Conservation (phyloP, 2,329 filamentous ascomycete species). For the Davidsoniella eucalypti region DNA sequence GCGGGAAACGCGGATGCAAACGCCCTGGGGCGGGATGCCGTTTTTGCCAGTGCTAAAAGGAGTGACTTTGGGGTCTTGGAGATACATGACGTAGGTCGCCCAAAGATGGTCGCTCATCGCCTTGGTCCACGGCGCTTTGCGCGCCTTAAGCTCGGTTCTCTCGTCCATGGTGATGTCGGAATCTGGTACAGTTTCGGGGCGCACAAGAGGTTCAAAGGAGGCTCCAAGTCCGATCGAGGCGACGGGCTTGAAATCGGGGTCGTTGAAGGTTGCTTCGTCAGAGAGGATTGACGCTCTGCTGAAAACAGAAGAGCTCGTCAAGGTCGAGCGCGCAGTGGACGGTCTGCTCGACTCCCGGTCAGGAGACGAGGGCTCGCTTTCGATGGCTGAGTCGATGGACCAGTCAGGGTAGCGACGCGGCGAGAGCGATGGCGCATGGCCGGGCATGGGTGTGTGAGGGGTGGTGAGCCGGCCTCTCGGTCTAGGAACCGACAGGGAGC, state of each 20-base stretch:
- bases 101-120: slow-evolving; percentile 50
- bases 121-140: slow-evolving; percentile 45
- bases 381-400: slow-evolving; percentile 40
- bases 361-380: slow-evolving; percentile 37
- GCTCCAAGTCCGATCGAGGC: neutral
- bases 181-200: neutral
- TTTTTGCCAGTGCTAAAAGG: slow-evolving; percentile 48
- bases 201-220: no score
- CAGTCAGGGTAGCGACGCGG: slow-evolving; percentile 38
- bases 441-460: slow-evolving; percentile 42
- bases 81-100: slow-evolving; percentile 46
- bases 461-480: slow-evolving; percentile 6
- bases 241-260: slow-evolving; percentile 24
- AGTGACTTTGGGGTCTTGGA: slow-evolving; percentile 51
- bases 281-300: slow-evolving; percentile 40
- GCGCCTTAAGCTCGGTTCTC: slow-evolving; percentile 18
- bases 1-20: slow-evolving; percentile 47
- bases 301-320: slow-evolving; percentile 40
- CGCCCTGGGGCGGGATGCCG: slow-evolving; percentile 46
- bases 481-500: slow-evolving; percentile 24
- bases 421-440: slow-evolving; percentile 26
- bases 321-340: slow-evolving; percentile 42
- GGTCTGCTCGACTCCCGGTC: slow-evolving; percentile 43
- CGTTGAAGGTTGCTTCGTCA: slow-evolving; percentile 36
- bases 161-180: slow-evolving; percentile 10